Base-by-base conservation (phyloP, 306 rosid genomes). In the Macrotyloma uniflorum region DNA sequence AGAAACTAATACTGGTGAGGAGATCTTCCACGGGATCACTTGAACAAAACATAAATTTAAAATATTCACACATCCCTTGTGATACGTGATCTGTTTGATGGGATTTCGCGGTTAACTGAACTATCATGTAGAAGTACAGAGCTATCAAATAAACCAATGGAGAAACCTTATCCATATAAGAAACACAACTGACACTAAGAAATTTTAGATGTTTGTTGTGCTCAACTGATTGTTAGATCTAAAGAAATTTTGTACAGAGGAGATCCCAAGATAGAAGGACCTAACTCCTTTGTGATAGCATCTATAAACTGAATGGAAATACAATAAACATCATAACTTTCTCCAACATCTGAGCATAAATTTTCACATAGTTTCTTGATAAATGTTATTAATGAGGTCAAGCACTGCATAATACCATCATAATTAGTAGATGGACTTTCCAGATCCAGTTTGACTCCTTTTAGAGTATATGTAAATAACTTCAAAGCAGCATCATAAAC, bases 161-260 rank as follows among this genome's bases (percentile, higher is more conserved):
- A 64, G 96, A 88, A 78, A 89, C 98, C 93, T 90, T 87, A 55
- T 89, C 93, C 98, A 88, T 89, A 68, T 91, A 66, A 75, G 86
- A 68, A 36, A 89, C 38, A 84, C 77, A 67, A 46, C 67, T 78
- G 70, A 87, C 68, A 77, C 43, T 54, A 0, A 18, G 72, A 83
- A 78, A 73, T 67, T 88, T 85, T 63, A 78, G 85, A 76, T 70
- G 81, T 66, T 79, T 79, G 67, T 42, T 54, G 35, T 71, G 55
- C 67, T 86, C 78, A 71, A 59, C 68, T 69, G 81, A 51, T 67
- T 86, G 88, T 80, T 61, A 92, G 78, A 84, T 89, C 93, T 36
- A 94, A 86, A 35, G 91, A 77, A 73, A 92, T 73, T 82, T 84
- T 89, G 85, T 90, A 86, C 74, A 90, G 85, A 83, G 97, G 94